These are phyloP conservation scores for Lizonia empirigonia DNA, from an alignment of 2,329 filamentous ascomycete species.

Conservation along the genomic window DNA sequence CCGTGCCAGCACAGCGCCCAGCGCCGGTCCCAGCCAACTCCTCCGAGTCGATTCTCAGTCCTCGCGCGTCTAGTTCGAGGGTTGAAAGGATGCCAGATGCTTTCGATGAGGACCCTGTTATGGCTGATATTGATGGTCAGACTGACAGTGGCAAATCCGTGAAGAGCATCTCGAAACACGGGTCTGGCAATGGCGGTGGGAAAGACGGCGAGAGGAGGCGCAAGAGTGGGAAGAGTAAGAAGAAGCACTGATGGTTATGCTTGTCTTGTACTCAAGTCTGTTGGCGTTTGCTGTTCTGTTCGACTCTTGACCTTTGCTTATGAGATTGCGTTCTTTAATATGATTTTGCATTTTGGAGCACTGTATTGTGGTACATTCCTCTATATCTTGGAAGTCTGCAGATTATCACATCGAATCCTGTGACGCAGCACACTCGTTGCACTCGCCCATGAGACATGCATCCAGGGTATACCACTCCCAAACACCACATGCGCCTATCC, in stretches of 20 bases:
- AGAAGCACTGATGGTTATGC: not conserved
- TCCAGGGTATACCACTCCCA: too few species aligned
- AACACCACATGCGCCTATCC: not conserved
- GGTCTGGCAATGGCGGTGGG: conserved; percentile 21
- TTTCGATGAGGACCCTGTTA: conserved; percentile 11
- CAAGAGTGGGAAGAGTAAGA: conserved; percentile 30
- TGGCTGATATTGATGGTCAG: conserved; percentile 27
- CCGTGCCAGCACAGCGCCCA: conserved; percentile 35
- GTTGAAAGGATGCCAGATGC: conserved; percentile 16
- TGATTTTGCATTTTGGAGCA: too few species aligned
- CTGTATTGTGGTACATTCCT: too few species aligned
- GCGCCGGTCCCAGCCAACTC: conserved; percentile 22
- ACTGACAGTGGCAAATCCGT: conserved; percentile 23
- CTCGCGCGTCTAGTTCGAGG: conserved; percentile 16
- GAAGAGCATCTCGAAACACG: conserved; percentile 22
- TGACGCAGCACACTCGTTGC: too few species aligned
- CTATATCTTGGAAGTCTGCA: too few species aligned
- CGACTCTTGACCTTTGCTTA: too few species aligned
- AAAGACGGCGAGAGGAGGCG: conserved; percentile 36
- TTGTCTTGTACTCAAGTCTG: not conserved
- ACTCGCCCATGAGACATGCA: too few species aligned
- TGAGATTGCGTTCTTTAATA: too few species aligned
- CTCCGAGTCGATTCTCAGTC: conserved; percentile 29
- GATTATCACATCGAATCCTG: too few species aligned
- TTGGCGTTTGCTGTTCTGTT: not conserved